Evolutionary conservation across 495 filamentous ascomycete species (phyloP), one percentile per base, ranked within the genome.

Genomic region (Hypoxylon fragiforme): DNA sequence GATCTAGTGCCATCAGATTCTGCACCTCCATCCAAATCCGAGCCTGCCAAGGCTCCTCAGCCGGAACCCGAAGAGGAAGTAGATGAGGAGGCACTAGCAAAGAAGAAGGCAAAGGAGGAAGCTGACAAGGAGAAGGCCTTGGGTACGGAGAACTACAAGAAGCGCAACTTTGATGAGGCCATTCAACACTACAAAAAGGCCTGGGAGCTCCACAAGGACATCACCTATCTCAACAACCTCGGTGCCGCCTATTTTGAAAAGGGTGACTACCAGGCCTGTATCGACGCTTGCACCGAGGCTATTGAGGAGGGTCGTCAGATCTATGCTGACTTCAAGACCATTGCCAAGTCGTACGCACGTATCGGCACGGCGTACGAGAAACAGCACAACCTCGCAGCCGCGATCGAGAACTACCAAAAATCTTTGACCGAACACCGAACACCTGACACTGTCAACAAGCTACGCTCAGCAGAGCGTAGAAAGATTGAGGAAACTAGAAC

Each of bases 121-220:
- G 94, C 90, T 43, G 94, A 99, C 61, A 86, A 89, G 48, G 91
- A 97, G 78, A 99, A 97, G 81, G 87, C 85, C 48, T 77, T 96
- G 40, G 94, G 94, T 48, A 99, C 91, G 19, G 89, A 95, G 58
- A 85, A 85, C 66, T 99, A 99, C 79, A 99, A 97, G 85, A 96
- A 97, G 82, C 84, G 91, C 61, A 83, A 96, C 64, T 94, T 97
- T 50, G 95, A 97, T 61, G 82, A 85, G 63, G 94, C 94, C 35
- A 95, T 97, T 63, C 84, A 89, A 70, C 91, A 99, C 76, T 99
- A 99, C 76, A 80, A 75, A 64, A 96, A 95, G 69, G 94, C 94
- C 1, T 99, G 95, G 95, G 88, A 92, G 40, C 57, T 92, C 38
- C 77, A 92, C 83, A 91, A 96, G 78, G 94, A 99, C 58, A 92